A percentile compares a stretch with the other conserved stretches of the same genome.
Conservation (phyloP, 352 stramenopile species). For the Phytopythium sindhum region DNA sequence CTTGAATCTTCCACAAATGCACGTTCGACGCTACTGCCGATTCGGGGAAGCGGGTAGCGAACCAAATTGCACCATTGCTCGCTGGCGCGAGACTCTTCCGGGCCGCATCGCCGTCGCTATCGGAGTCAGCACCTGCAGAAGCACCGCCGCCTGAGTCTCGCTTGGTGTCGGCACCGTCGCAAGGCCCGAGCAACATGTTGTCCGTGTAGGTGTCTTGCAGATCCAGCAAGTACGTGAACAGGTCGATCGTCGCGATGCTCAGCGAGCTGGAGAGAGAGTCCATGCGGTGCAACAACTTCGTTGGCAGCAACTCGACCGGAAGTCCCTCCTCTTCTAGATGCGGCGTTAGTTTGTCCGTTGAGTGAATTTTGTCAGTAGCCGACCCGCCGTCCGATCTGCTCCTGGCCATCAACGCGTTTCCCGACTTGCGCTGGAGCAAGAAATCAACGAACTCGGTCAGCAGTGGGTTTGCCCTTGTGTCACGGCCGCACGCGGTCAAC, state of each 20-base stretch:
- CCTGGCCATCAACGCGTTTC: not conserved
- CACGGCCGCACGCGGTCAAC: conserved; percentile 59
- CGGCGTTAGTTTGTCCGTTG: conserved; percentile 1
- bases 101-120: not conserved
- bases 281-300: conserved; percentile 74
- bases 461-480: conserved; percentile 72
- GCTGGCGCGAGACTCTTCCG: not conserved
- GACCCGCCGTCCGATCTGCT: not conserved
- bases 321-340: conserved; percentile 9
- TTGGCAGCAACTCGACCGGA: conserved; percentile 43
- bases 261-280: conserved; percentile 75
- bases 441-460: conserved; percentile 78
- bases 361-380: not conserved
- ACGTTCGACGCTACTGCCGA: conserved; percentile 73
- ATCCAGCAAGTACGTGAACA: conserved; percentile 73
- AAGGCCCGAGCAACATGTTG: conserved; percentile 38
- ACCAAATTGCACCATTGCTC: conserved; percentile 62
- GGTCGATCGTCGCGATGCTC: conserved; percentile 79
- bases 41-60: conserved; percentile 76
- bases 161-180: conserved; percentile 3
- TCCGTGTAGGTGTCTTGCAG: conserved; percentile 67
- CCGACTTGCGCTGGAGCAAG: conserved; percentile 44
- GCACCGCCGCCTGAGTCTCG: not conserved
- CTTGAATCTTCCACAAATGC: conserved; percentile 79
- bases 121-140: not conserved